A percentile compares a stretch with the other conserved stretches of the same genome.
Conservation (phyloP, 352 stramenopile species). For the Pythium apleroticum region DNA sequence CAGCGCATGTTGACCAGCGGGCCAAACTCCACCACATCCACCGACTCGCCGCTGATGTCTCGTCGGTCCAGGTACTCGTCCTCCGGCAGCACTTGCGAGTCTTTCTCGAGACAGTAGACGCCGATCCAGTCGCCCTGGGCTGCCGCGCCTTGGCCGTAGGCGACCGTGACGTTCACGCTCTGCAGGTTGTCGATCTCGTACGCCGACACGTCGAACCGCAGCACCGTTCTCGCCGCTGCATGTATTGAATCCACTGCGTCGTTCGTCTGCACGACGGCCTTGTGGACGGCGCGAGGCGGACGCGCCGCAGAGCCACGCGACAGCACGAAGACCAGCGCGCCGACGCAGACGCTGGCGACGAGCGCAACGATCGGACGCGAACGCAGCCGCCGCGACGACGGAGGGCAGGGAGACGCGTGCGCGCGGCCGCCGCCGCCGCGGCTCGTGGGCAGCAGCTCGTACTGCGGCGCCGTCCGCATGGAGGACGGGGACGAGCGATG, state of each 20-base stretch:
- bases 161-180: constrained; percentile 5
- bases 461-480: background rate
- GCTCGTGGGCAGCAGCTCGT: constrained; percentile 3
- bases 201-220: constrained; percentile 7
- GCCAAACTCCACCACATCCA: constrained; percentile 30
- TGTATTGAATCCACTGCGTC: background rate
- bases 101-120: constrained; percentile 37
- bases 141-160: background rate
- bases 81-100: background rate
- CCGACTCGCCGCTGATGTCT: background rate
- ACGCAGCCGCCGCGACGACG: background rate
- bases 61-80: constrained; percentile 25
- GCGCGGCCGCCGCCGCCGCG: background rate
- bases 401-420: background rate
- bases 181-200: constrained; percentile 5
- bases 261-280: background rate
- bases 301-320: background rate
- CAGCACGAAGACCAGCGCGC: background rate
- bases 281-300: background rate
- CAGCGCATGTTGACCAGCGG: constrained; percentile 51
- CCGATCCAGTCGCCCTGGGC: constrained; percentile 31
- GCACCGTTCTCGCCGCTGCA: background rate
- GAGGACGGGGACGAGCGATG: background rate
- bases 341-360: background rate
- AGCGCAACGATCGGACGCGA: background rate